phyloP scores from a whole-genome alignment of 2,329 filamentous ascomycete species.

The Ceratocystis diversiconidia region DNA sequence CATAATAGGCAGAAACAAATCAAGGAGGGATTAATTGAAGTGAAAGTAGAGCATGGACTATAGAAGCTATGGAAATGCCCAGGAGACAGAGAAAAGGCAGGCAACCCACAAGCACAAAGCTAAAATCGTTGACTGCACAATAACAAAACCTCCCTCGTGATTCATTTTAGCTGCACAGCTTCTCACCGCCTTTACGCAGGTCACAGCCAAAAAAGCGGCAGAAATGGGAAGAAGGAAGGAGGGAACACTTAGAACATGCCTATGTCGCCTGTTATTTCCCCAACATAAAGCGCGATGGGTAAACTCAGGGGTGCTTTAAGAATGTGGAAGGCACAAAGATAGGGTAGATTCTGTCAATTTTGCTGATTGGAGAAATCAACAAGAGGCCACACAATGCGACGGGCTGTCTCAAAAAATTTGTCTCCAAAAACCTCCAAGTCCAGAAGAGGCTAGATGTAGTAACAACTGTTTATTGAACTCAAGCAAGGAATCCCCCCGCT shows the following conservation, averaged over 20 bases:
- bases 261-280: not conserved
- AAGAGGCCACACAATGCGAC: too few relatives aligned
- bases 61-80: not conserved
- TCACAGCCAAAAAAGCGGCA: not conserved
- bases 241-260: not conserved
- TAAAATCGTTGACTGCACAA: not conserved
- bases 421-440: too few relatives aligned
- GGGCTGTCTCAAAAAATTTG: too few relatives aligned
- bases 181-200: not conserved
- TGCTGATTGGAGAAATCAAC: too few relatives aligned
- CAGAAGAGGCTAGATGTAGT: too few relatives aligned
- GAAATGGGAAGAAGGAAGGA: not conserved
- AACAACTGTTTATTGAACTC: too few relatives aligned
- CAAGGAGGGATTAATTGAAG: not conserved
- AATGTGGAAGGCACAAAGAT: not conserved
- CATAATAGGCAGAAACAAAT: not conserved
- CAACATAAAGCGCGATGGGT: not conserved
- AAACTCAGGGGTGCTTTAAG: not conserved
- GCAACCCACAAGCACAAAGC: not conserved
- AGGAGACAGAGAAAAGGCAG: not conserved
- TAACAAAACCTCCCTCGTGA: constrained; percentile 1
- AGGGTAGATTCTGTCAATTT: not conserved
- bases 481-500: too few relatives aligned
- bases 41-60: not conserved
- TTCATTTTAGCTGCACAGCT: not conserved